Percentiles rank a stretch among this genome's conserved stretches.
phyloP scores from a whole-genome alignment of 768 basidiomycete species.

The Baorangia bicolor region DNA sequence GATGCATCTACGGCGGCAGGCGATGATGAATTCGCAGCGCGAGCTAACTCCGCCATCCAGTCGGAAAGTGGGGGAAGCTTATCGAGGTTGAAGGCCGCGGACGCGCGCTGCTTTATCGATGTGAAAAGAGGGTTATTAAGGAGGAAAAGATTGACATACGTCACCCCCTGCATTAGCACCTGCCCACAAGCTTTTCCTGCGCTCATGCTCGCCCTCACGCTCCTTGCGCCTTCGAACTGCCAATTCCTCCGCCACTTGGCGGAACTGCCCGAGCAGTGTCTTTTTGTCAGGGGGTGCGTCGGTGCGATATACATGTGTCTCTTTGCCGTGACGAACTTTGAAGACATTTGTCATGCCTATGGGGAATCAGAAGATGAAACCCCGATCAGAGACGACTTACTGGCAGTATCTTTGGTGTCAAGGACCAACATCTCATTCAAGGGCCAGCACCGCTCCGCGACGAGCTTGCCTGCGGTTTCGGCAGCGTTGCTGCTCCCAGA shows the following conservation, averaged over 20 bases:
- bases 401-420: constrained; percentile 93
- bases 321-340: constrained; percentile 91
- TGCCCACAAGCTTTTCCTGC: constrained; percentile 75
- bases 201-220: constrained; percentile 89
- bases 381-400: constrained; percentile 44
- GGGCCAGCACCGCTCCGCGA: constrained; percentile 92
- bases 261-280: constrained; percentile 76
- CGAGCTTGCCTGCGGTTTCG: constrained; percentile 67
- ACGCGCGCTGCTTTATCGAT: constrained; percentile 29
- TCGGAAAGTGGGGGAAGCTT: constrained; percentile 65
- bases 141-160: constrained; percentile 29
- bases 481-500: constrained; percentile 60
- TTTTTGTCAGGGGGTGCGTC: constrained; percentile 85
- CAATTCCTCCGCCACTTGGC: constrained; percentile 91
- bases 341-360: constrained; percentile 91
- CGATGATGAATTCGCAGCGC: constrained; percentile 43
- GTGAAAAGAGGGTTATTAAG: neutral
- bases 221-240: constrained; percentile 87
- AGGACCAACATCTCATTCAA: constrained; percentile 92
- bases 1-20: constrained; percentile 36
- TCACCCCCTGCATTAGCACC: constrained; percentile 42
- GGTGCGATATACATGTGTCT: constrained; percentile 91
- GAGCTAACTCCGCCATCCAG: constrained; percentile 71
- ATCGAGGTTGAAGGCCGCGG: constrained; percentile 35
- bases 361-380: constrained; percentile 3